Percentiles rank a stretch among this genome's conserved stretches.
Conservation (phyloP, 2,329 filamentous ascomycete species). For the Sporothrix schenckii region DNA sequence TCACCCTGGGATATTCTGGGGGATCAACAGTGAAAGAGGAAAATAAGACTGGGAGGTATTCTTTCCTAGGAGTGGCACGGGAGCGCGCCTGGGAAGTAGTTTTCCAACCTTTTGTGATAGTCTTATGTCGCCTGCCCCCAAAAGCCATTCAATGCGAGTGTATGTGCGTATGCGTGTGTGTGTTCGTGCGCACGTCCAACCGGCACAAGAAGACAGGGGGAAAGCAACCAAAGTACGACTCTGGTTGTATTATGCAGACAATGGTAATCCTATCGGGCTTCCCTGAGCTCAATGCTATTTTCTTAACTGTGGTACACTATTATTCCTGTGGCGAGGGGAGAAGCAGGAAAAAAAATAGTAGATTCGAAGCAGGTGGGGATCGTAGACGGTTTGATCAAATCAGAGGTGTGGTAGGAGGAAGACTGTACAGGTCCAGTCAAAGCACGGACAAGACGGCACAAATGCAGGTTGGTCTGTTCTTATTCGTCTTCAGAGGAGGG, state of each 20-base stretch:
- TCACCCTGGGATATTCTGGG: constrained; percentile 31
- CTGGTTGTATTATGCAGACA: constrained; percentile 10
- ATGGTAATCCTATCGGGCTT: neutral
- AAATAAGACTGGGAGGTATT: constrained; percentile 19
- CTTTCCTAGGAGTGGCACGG: constrained; percentile 13
- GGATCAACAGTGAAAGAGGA: constrained; percentile 29
- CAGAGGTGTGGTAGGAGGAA: neutral
- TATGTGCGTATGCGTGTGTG: constrained; percentile 26
- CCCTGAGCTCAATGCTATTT: neutral
- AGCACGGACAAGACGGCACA: constrained; percentile 14
- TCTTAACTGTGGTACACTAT: neutral
- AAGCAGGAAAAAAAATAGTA: neutral
- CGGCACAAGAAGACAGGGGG: neutral
- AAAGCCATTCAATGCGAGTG: constrained; percentile 18
- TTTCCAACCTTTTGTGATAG: constrained; percentile 18
- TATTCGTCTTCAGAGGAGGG: neutral
- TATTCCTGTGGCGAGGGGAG: neutral
- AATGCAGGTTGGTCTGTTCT: constrained; percentile 2
- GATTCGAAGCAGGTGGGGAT: neutral
- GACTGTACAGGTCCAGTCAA: neutral
- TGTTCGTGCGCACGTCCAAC: constrained; percentile 25
- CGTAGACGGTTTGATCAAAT: neutral
- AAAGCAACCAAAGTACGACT: constrained; percentile 1
- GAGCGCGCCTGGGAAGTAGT: constrained; percentile 6
- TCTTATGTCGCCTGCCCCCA: constrained; percentile 3